Evolutionary conservation across 1,139 yeast species (phyloP).

Genomic region (Chernovozyma aurita): DNA sequence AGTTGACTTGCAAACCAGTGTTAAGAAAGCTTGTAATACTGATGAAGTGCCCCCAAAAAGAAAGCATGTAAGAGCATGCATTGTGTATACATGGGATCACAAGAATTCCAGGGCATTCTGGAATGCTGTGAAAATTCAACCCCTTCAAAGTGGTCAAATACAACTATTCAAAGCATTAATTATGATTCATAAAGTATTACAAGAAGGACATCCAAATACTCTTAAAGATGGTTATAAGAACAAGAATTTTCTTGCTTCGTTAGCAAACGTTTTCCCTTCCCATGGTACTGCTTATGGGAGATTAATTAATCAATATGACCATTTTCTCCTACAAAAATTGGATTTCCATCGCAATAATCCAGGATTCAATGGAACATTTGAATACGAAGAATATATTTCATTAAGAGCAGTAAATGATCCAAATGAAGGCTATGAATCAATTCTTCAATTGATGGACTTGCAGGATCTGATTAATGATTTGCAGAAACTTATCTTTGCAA

Average conservation of each 20-base stretch:
- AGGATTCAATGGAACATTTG: constrained; percentile 93
- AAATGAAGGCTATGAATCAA: constrained; percentile 90
- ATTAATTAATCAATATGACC: constrained; percentile 73
- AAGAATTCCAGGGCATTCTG: constrained; percentile 82
- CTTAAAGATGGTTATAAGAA: constrained; percentile 80
- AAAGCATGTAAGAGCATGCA: constrained; percentile 91
- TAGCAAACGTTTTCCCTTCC: constrained; percentile 38
- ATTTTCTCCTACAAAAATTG: constrained; percentile 65
- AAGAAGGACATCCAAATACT: constrained; percentile 90
- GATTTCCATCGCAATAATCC: constrained; percentile 81
- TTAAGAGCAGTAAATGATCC: constrained; percentile 88
- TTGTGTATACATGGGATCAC: constrained; percentile 95
- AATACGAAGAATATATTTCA: constrained; percentile 90
- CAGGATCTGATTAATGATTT: constrained; percentile 84
- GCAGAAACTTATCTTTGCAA: constrained; percentile 72
- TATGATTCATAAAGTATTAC: constrained; percentile 86
- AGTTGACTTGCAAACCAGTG: constrained; percentile 59
- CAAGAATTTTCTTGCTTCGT: constrained; percentile 39
- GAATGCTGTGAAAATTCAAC: constrained; percentile 78
- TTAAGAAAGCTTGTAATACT: constrained; percentile 79
- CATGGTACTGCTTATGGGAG: constrained; percentile 59
- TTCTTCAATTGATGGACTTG: constrained; percentile 77
- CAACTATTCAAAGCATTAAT: constrained; percentile 87
- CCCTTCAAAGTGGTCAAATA: constrained; percentile 76
- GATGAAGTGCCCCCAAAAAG: constrained; percentile 94